Conservation (phyloP, 495 filamentous ascomycete genomes). For the Hypoxylon lenormandii region DNA sequence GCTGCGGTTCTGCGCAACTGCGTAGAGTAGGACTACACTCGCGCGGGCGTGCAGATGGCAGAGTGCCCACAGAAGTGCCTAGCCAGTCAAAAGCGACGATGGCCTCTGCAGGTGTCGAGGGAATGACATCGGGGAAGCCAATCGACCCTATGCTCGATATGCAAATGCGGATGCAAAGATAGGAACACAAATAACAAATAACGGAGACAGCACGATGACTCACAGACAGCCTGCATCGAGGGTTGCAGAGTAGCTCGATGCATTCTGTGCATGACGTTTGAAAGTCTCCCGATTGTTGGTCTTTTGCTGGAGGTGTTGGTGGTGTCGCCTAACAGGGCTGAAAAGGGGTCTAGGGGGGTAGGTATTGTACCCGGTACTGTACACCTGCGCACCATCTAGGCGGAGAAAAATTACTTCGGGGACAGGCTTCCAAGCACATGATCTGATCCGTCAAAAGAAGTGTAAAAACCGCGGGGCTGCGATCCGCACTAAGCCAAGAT, state of each 20-base stretch:
- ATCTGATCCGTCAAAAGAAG: slow-evolving; percentile 23
- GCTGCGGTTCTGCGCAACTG: slow-evolving; percentile 36
- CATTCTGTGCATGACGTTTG: slow-evolving; percentile 35
- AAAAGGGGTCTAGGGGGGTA: slow-evolving; percentile 11
- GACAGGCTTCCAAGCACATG: slow-evolving; percentile 2
- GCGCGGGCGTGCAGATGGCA: slow-evolving; percentile 40
- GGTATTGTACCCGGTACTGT: slow-evolving; percentile 5
- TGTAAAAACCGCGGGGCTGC: slow-evolving; percentile 44
- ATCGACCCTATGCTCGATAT: slow-evolving; percentile 8
- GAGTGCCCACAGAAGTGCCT: slow-evolving; percentile 31
- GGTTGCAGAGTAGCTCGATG: slow-evolving; percentile 28
- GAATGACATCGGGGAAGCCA: slow-evolving; percentile 20
- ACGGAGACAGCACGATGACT: slow-evolving; percentile 36
- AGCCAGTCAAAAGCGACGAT: slow-evolving; percentile 28
- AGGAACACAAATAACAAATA: slow-evolving; percentile 13
- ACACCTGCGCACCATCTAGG: background rate
- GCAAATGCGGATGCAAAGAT: too few species aligned
- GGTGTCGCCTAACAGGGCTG: slow-evolving; percentile 38
- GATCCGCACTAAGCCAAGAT: slow-evolving; percentile 7
- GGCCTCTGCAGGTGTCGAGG: slow-evolving; percentile 24
- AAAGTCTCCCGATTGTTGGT: slow-evolving; percentile 13
- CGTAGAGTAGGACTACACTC: slow-evolving; percentile 21
- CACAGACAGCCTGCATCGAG: slow-evolving; percentile 34
- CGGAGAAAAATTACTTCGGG: slow-evolving; percentile 3
- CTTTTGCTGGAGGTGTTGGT: slow-evolving; percentile 6